These are phyloP conservation scores for Themeda triandra DNA, from an alignment of 176 grass and related monocot genomes.

Conservation along the genomic window DNA sequence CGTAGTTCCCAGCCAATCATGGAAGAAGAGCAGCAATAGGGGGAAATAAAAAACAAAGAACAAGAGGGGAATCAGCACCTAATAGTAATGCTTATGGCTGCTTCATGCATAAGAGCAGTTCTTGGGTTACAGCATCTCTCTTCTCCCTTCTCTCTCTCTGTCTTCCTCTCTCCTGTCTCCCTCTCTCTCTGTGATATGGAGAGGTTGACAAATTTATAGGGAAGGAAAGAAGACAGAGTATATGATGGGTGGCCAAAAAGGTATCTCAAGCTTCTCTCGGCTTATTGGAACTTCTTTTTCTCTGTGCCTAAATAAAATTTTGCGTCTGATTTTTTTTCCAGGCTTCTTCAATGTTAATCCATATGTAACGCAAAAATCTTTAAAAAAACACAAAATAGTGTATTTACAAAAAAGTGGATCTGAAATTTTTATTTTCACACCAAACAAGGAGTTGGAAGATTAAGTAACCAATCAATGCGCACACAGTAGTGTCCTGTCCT, in stretches of 20 bases:
- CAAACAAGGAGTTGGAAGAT: neutral
- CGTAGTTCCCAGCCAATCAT: conserved; percentile 31
- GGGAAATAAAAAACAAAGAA: conserved; percentile 10
- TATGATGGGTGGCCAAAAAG: conserved; percentile 41
- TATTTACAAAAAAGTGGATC: neutral
- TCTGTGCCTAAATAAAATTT: neutral
- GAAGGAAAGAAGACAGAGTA: neutral
- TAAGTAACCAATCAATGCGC: neutral
- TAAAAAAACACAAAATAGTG: neutral
- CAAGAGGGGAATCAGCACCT: conserved; percentile 37
- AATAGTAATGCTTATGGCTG: conserved; percentile 25
- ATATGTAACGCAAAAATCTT: neutral
- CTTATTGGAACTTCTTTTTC: conserved; percentile 19
- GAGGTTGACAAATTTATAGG: conserved; percentile 45
- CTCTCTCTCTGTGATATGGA: conserved; percentile 22
- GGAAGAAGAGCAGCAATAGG: neutral
- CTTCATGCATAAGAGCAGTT: conserved; percentile 28
- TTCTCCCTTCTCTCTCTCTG: conserved; percentile 9
- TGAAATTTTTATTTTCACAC: neutral
- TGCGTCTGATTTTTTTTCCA: neutral
- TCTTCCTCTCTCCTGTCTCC: neutral
- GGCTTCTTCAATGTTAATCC: neutral
- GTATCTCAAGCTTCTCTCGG: conserved; percentile 19
- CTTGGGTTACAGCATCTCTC: conserved; percentile 30
- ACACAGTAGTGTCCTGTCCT: neutral